Conservation (phyloP, 257 asterid genomes). For the Solanum boliviense region DNA sequence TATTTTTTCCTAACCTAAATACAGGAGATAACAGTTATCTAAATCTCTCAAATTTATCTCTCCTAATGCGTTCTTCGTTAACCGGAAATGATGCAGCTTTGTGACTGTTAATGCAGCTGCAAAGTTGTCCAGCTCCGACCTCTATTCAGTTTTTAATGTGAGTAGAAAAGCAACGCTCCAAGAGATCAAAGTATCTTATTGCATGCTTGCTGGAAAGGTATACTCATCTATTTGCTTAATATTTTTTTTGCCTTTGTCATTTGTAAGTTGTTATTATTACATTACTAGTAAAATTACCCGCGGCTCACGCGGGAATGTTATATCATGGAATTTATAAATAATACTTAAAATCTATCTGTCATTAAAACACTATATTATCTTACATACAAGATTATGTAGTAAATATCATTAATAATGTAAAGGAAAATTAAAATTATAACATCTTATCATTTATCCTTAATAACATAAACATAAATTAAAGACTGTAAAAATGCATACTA, state of each 20-base stretch:
- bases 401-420: no score
- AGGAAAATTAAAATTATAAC: no score
- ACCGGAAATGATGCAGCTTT: slow-evolving; percentile 28
- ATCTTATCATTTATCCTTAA: no score
- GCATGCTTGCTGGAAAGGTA: slow-evolving; percentile 93
- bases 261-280: neutral
- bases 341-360: no score
- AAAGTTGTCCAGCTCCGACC: slow-evolving; percentile 29
- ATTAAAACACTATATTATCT: no score
- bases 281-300: neutral
- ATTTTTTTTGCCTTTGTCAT: neutral
- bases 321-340: no score
- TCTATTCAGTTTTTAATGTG: slow-evolving; percentile 70
- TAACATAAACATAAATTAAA: no score
- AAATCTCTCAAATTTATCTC: neutral
- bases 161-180: slow-evolving; percentile 61
- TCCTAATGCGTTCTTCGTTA: neutral
- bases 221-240: neutral
- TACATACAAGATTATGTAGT: no score
- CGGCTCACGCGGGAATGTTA: no score
- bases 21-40: neutral
- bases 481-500: no score
- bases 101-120: slow-evolving; percentile 23
- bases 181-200: slow-evolving; percentile 77
- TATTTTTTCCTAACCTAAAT: no score